Base-by-base conservation (phyloP, 192 early-diverging fungal genomes). In the Coemansia javaensis region DNA sequence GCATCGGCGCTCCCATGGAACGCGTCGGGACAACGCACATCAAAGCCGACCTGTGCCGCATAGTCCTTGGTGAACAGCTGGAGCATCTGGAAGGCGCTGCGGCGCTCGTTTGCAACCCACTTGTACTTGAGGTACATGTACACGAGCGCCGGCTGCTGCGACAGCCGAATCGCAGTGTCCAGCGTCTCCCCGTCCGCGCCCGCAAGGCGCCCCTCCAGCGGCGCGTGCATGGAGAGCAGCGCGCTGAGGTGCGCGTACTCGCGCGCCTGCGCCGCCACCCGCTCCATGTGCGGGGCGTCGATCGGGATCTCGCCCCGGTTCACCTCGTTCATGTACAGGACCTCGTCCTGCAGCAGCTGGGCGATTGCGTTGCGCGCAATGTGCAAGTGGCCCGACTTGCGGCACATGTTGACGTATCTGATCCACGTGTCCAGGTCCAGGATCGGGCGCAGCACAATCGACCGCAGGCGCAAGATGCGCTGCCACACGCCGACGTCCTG, bases 351-450 rank as follows among this genome's bases (percentile, higher is more conserved):
- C 0, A 69, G 36, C 15, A 69, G 54, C 53, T 54, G 54, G 30
- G 22, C 28, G 9, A 69, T 62, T 1, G 66, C 66, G 27, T 69
- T 49, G 20, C 66, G 59, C 32, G 66, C 66, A 50, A 69, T 62
- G 12, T 24, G 52, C 59, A 69, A 47, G 16, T 91, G 80, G 13
- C 85, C 88, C 33, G 85, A 84, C 62, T 97, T 94, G 28, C 96
- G 85, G 66, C 66, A 32, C 50, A 97, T 60, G 41, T 95, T 93
- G 32, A 89, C 84, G 66, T 95, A 97, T 63, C 93, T 92, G 58
- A 94, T 90, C 81, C 88, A 91, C 78, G 89, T 88, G 18, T 93
- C 96, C 79, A 91, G 85, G 50, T 99, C 94, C 47, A 93, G 87
- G 37, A 85, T 79, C 9, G 96, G 96, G 0, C 88, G 79, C 21